Conservation (phyloP, 306 rosid genomes). For the Acacia acuminata region DNA sequence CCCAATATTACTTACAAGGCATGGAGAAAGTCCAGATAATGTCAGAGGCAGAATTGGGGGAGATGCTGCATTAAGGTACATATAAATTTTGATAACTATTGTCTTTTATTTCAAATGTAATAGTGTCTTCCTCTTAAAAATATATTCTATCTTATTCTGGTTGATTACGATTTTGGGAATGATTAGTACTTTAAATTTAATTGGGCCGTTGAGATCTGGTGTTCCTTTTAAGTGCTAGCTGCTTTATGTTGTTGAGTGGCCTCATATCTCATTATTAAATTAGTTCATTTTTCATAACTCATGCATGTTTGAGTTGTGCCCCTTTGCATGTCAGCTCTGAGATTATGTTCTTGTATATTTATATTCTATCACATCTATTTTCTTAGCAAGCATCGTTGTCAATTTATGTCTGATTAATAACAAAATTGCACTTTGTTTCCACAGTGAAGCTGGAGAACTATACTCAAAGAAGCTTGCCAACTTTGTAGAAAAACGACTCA, state of each 20-base stretch:
- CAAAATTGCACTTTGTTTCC: slow-evolving; percentile 29
- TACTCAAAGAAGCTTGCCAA: slow-evolving; percentile 86
- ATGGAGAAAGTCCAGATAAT: slow-evolving; percentile 97
- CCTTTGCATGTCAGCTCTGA: neutral
- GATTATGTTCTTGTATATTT: neutral
- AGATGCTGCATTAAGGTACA: slow-evolving; percentile 78
- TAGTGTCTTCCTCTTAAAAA: neutral
- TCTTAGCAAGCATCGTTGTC: neutral
- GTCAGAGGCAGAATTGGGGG: slow-evolving; percentile 97
- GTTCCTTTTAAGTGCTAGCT: neutral
- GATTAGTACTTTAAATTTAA: neutral
- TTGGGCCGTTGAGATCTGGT: neutral
- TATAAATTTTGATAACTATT: slow-evolving; percentile 16
- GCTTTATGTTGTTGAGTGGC: neutral
- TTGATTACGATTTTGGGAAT: neutral
- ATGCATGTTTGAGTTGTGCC: neutral
- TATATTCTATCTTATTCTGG: neutral
- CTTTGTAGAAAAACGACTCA: slow-evolving; percentile 90
- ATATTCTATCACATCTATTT: neutral
- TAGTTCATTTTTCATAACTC: neutral
- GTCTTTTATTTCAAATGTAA: neutral
- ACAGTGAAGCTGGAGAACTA: slow-evolving; percentile 85
- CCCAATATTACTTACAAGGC: slow-evolving; percentile 95
- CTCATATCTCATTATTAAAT: neutral
- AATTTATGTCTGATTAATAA: slow-evolving; percentile 23